phyloP scores from a whole-genome alignment of 768 basidiomycete genomes.

The Dendrothele bispora region DNA sequence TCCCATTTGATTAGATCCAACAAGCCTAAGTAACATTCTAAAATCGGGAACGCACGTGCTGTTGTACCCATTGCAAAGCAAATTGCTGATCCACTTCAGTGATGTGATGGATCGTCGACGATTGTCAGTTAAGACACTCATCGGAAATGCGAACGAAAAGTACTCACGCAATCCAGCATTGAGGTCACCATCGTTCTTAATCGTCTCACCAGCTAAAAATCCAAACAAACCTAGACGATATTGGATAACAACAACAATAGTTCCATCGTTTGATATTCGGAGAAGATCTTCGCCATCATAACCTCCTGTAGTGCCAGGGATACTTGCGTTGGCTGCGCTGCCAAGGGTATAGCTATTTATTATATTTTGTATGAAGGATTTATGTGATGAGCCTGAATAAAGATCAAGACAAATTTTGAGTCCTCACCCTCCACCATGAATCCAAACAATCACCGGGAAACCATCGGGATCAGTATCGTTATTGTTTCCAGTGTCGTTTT shows the following conservation, averaged over 20 bases:
- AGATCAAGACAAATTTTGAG: neutral
- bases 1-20: neutral
- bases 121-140: too few relatives aligned
- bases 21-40: neutral
- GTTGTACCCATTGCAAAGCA: slow-evolving; percentile 42
- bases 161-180: slow-evolving; percentile 50
- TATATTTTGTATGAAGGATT: too few relatives aligned
- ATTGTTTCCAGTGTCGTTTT: slow-evolving; percentile 7
- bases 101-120: neutral
- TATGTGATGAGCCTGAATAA: neutral
- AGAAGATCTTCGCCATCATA: slow-evolving; percentile 38
- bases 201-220: slow-evolving; percentile 42
- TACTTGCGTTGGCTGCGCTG: slow-evolving; percentile 21
- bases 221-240: slow-evolving; percentile 42
- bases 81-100: slow-evolving; percentile 43
- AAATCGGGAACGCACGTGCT: slow-evolving; percentile 30
- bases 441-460: slow-evolving; percentile 43
- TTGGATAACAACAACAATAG: slow-evolving; percentile 40
- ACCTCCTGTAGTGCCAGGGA: too few relatives aligned
- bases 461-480: slow-evolving; percentile 2
- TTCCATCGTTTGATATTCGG: slow-evolving; percentile 29
- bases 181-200: slow-evolving; percentile 41
- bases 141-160: neutral
- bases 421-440: slow-evolving; percentile 34
- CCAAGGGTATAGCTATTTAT: slow-evolving; percentile 32